Evolutionary conservation across 2,329 filamentous ascomycete genomes (phyloP).

Genomic region (Alternaria sp.): DNA sequence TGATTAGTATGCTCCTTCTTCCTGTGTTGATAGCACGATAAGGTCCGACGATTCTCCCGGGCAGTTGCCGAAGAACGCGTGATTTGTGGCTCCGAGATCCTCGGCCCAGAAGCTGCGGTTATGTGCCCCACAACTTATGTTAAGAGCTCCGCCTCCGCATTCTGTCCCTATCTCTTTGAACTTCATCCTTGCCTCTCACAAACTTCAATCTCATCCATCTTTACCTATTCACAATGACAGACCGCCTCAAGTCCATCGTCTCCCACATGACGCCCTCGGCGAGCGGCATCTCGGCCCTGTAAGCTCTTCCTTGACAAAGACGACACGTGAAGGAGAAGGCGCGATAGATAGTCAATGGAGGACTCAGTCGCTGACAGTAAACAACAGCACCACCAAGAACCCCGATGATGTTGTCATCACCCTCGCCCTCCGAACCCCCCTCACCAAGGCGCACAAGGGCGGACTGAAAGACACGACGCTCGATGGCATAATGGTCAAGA

Average conservation of each 20-base stretch:
- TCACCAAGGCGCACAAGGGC: slow-evolving; percentile 89
- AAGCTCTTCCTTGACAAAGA: slow-evolving; percentile 52
- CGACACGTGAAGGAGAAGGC: not conserved
- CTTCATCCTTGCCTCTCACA: slow-evolving; percentile 1
- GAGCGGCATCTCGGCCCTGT: slow-evolving; percentile 79
- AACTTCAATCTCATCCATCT: slow-evolving; percentile 5
- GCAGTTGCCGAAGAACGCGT: slow-evolving; percentile 17
- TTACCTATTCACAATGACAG: slow-evolving; percentile 57
- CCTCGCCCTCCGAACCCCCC: slow-evolving; percentile 85
- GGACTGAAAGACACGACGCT: slow-evolving; percentile 94
- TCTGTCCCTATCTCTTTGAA: slow-evolving; percentile 8
- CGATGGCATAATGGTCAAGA: slow-evolving; percentile 84
- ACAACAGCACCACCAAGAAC: slow-evolving; percentile 82
- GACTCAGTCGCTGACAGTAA: slow-evolving; percentile 14
- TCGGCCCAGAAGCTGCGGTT: slow-evolving; percentile 14
- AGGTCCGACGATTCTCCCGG: slow-evolving; percentile 1
- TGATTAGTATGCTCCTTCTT: not conserved
- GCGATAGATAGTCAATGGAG: not conserved
- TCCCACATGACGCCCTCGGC: slow-evolving; percentile 82
- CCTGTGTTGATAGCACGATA: not conserved
- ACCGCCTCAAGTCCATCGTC: slow-evolving; percentile 87
- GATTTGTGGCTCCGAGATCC: slow-evolving; percentile 20
- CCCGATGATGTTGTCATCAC: slow-evolving; percentile 97
- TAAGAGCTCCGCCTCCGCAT: slow-evolving; percentile 31
- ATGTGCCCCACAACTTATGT: slow-evolving; percentile 23